Percentiles rank a stretch among this genome's conserved stretches.
These are phyloP conservation scores for Bathelium albidoporum DNA, from an alignment of 495 filamentous ascomycete genomes.

Conservation along the genomic window DNA sequence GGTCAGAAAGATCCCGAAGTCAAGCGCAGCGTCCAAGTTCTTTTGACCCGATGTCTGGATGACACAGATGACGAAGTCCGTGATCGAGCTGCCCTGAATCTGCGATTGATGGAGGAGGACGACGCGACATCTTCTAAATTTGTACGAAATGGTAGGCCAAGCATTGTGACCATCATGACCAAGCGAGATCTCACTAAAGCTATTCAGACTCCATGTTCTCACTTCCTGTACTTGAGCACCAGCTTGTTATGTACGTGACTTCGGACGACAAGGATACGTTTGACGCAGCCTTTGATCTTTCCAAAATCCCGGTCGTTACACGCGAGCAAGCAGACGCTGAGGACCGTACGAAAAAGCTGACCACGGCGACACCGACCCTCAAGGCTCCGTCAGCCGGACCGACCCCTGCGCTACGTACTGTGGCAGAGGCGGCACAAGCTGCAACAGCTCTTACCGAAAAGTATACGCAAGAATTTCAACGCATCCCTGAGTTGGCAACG, in stretches of 20 bases:
- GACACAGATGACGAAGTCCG: constrained; percentile 97
- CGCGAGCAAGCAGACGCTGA: constrained; percentile 96
- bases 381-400: constrained; percentile 82
- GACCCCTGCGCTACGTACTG: constrained; percentile 57
- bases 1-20: constrained; percentile 94
- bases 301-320: constrained; percentile 84
- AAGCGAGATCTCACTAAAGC: not conserved
- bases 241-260: constrained; percentile 95
- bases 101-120: constrained; percentile 72
- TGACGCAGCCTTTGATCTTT: constrained; percentile 75
- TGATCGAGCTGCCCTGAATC: constrained; percentile 86
- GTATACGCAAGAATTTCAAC: constrained; percentile 74
- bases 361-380: constrained; percentile 81
- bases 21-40: constrained; percentile 84
- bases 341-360: constrained; percentile 92
- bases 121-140: constrained; percentile 76
- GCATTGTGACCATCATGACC: not conserved
- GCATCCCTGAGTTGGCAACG: constrained; percentile 77
- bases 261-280: constrained; percentile 80
- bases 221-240: constrained; percentile 90
- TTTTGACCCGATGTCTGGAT: constrained; percentile 88
- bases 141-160: constrained; percentile 72
- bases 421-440: constrained; percentile 60
- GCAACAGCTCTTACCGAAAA: constrained; percentile 72
- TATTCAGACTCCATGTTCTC: constrained; percentile 71